Evolutionary conservation across 352 stramenopile species (phyloP), one percentile per base, ranked within the genome.

Genomic region (Globisporangium cystogenes): DNA sequence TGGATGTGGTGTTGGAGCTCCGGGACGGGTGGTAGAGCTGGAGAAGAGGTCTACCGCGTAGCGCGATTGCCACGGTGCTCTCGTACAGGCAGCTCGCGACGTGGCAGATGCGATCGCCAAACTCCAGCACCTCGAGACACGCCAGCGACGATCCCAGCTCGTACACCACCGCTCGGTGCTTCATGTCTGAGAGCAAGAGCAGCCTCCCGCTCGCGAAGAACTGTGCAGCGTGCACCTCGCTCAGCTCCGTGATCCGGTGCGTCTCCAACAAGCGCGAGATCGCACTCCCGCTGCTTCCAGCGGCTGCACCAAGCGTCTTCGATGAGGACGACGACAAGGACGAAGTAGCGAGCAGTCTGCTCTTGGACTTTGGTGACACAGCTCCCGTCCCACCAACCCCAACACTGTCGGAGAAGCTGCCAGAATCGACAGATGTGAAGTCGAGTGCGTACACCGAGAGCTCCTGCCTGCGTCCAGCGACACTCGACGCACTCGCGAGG

Each of bases 141-240:
- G 23, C 57, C 43, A 42, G 41, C 45, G 57, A 66, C 51, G 53
- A 44, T 12, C 20, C 40, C 14, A 56, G 7, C 16, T 29, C 33
- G 15, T 48, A 60, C 26, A 65, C 59, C 8, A 23, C 40, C 16
- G 64, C 42, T 21, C 36, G 18, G 42, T 29, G 64, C 49, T 57
- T 60, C 57, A 73, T 55, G 27, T 80, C 67, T 2, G 62, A 62
- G 48, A 80, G 41, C 20, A 72, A 16, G 1, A 80, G 49, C 7
- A 50, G 48, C 8, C 39, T 61, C 1, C 67, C 65, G 23, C 36
- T 46, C 21, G 58, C 56, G 7, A 74, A 20, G 42, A 80, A 69
- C 29, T 51, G 59, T n/a, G 53, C 48, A 20, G 51, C 51, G 26
- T 64, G 59, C 27, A 77, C 49, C 20, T 14, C 48, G 14, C 20